Evolutionary conservation across 805 yeast species (phyloP).

Genomic region (Hanseniaspora taiwanica): DNA sequence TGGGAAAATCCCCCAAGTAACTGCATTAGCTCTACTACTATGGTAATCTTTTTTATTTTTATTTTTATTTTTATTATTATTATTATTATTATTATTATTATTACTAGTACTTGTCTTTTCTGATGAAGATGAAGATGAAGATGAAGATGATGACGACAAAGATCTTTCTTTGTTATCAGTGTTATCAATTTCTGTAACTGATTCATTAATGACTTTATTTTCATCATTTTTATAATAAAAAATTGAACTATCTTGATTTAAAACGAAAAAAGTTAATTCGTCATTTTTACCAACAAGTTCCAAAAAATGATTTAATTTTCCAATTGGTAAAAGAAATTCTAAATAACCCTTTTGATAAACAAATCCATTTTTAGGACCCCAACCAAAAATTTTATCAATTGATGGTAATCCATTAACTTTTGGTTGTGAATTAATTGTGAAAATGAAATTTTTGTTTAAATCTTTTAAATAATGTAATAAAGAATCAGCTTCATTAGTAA

Average conservation of each 20-base stretch:
- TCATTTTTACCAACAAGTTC: constrained; percentile 33
- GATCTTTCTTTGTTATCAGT: background rate
- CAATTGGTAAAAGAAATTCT: constrained; percentile 67
- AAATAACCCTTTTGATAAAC: constrained; percentile 91
- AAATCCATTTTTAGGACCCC: constrained; percentile 92
- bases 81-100: background rate
- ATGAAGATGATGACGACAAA: background rate
- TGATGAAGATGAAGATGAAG: background rate
- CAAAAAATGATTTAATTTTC: constrained; percentile 26
- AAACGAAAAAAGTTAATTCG: constrained; percentile 66
- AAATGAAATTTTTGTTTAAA: constrained; percentile 53
- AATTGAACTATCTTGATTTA: constrained; percentile 37
- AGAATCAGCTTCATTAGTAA: constrained; percentile 58
- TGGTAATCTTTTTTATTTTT: background rate
- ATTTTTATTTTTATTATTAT: background rate
- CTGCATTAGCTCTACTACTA: constrained; percentile 63
- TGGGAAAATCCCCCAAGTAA: constrained; percentile 97
- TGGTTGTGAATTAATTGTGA: constrained; percentile 93
- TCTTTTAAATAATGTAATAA: constrained; percentile 45
- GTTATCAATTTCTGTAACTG: constrained; percentile 3
- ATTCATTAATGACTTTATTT: background rate
- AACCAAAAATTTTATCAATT: constrained; percentile 60
- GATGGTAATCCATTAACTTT: constrained; percentile 70
- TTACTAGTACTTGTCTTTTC: background rate
- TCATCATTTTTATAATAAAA: constrained; percentile 20